Base-by-base conservation (phyloP, 1,284 basidiomycete species). In the Sporisorium reilianum region DNA sequence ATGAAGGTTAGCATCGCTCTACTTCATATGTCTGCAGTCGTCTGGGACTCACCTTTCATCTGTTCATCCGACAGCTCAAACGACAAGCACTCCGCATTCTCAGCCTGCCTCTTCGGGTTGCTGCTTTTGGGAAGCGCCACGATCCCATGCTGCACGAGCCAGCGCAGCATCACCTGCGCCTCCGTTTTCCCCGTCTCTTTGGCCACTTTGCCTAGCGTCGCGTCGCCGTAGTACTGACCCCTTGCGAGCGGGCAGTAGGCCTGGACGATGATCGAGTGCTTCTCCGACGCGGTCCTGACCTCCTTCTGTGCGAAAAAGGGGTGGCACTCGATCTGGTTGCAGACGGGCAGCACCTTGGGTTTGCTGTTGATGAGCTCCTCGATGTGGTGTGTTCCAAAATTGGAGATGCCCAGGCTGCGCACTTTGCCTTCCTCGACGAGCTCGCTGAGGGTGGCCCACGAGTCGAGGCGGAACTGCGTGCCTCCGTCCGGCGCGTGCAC, bases 201-300 rank as follows among this genome's bases (percentile, higher is more conserved):
- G 2, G 56, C 67, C 34, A 75, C 61, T 12, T 55, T 61, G 49
- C 78, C 55, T 26, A 76, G 66, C 63, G 80, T 72, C 28, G 54
- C 28, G 12, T 66, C 57, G 20, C 73, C 62, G n/a, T 69, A 65
- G 38, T 76, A 90, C 78, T 90, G 88, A 8, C 90, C 89, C 14
- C 91, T 92, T 9, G 93, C 93, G 28, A 94, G 89, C 5, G 94
- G 94, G 11, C 91, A 93, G 85, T 94, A 95, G 0, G 93, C 93
- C 84, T 93, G 88, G 0, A 91, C 87, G 28, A 90, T 85, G 78
- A 95, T 94, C 26, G 87, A 87, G 81, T 93, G 89, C 32, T 87
- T 86, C 77, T 89, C 88, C 81, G 92, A 88, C 85, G 89, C 94
- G n/a, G 87, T 85, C 61, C 91, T 78, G 50, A 94, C 88, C 59